Base-by-base conservation (phyloP, 2,329 filamentous ascomycete species). In the Cladobotryum protrusum region DNA sequence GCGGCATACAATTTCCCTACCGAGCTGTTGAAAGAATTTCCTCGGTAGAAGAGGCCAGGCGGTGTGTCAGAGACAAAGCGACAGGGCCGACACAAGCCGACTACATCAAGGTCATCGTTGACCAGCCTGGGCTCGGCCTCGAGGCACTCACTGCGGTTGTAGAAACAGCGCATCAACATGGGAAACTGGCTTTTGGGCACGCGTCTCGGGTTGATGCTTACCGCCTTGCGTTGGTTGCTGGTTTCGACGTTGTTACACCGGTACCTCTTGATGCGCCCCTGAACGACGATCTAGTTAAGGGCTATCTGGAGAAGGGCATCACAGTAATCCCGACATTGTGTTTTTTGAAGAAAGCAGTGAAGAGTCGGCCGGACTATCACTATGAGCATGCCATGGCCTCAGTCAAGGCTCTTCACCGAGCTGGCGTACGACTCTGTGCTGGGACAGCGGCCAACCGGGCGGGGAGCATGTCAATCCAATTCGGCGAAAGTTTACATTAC, bases 371-470 rank as follows among this genome's bases (percentile, higher is more conserved):
- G 43, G 37, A 49, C 15, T 15, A 44, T 29, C 40, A 57, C 46
- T 65, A 63, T 47, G 49, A 52, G 5, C 43, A 54, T 45, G 57
- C 61, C 8, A 37, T 59, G 12, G 49, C 49, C 18, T 58, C 58
- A 49, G 61, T 66, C 12, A 43, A 41, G 19, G 53, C 44, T 5
- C 59, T 61, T 44, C 50, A 63, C 47, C 36, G 48, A 7, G 61
- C 61, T 7, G 61, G 64, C 9, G 59, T 67, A 14, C 55, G 57
- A 3, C 60, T 68, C 33, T 52, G 62, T 11, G 61, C 61, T 5
- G 65, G 66, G 7, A 66, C 65, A 18, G 62, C 64, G 15, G 55
- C 63, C 13, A 61, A 57, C 45, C 33, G 52, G 48, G 55, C 32
- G 44, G 57, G 24, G 2, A 40, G 44, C 1, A 17, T 42, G 12